Evolutionary conservation across 2,329 filamentous ascomycete genomes (phyloP), one percentile per base, ranked within the genome.

Genomic region (Diaporthe nobilis): DNA sequence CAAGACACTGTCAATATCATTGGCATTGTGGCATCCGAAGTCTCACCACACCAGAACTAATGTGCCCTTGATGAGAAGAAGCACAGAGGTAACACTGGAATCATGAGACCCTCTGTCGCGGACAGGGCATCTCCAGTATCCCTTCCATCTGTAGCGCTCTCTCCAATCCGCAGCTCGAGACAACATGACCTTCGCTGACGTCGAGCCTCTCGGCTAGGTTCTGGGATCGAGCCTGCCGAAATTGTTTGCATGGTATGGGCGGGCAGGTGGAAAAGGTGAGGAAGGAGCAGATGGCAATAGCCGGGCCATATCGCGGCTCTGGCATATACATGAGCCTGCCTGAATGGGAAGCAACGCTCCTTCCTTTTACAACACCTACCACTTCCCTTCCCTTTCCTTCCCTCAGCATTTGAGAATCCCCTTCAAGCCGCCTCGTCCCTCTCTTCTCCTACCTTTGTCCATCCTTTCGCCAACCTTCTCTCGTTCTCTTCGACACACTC

Each of bases 361-460:
- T 76, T 76, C 76, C 75, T 65, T 68, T 55, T 68, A 68, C 49
- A 47, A 71, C 53, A 71, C 61, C 71, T 63, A 37, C 37, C 42
- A 37, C 71, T 37, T 53, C 63, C 67, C 70, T 70, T 71, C 65
- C 76, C 75, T 75, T 74, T 77, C 71, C 49, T 47, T 57, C 55
- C 47, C 57, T 71, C 15, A 47, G 39, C 60, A 42, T 10, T 49
- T 20, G 49, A 42, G 22, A 22, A 57, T 53, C 17, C 22, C 28
- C 37, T 65, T 58, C 13, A n/a, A 22, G 42, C 28, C 25, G 51
- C 39, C 17, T 75, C 67, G 39, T 55, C 67, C 77, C 72, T 73
- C 72, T 53, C 42, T 67, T 71, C 37, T 75, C 72, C 75, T 76
- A 72, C 57, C 75, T 55, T 53, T 68, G 57, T 78, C 51, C 72